Evolutionary conservation across 2,329 filamentous ascomycete species (phyloP).

Genomic region (Neurospora sp.): DNA sequence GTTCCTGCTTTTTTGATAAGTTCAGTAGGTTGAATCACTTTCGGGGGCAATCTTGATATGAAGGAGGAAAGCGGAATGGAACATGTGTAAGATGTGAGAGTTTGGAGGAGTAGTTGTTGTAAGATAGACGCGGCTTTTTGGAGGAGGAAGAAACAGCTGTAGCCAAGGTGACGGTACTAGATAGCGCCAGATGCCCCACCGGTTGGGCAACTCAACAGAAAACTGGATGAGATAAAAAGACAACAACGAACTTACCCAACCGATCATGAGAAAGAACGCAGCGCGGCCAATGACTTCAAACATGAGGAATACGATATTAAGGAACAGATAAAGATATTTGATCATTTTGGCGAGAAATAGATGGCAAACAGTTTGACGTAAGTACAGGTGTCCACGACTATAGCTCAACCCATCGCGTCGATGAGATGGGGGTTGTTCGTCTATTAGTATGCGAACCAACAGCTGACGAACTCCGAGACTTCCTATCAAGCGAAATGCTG

Average conservation of each 20-base stretch:
- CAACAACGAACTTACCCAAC: background rate
- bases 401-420: background rate
- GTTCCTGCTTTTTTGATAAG: background rate
- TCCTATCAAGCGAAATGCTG: background rate
- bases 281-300: background rate
- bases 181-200: background rate
- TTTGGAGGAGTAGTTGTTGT: background rate
- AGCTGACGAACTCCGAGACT: background rate
- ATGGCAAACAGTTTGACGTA: background rate
- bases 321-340: background rate
- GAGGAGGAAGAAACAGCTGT: background rate
- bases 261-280: background rate
- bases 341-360: background rate
- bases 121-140: background rate
- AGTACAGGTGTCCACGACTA: background rate
- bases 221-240: background rate
- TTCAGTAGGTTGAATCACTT: background rate
- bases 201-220: background rate
- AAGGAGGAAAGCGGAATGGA: background rate
- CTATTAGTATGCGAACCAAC: background rate
- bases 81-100: background rate
- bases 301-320: background rate
- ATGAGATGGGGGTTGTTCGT: background rate
- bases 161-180: background rate
- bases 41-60: background rate